Evolutionary conservation across 495 filamentous ascomycete genomes (phyloP).

Genomic region (Penicillium cosmopolitanum): DNA sequence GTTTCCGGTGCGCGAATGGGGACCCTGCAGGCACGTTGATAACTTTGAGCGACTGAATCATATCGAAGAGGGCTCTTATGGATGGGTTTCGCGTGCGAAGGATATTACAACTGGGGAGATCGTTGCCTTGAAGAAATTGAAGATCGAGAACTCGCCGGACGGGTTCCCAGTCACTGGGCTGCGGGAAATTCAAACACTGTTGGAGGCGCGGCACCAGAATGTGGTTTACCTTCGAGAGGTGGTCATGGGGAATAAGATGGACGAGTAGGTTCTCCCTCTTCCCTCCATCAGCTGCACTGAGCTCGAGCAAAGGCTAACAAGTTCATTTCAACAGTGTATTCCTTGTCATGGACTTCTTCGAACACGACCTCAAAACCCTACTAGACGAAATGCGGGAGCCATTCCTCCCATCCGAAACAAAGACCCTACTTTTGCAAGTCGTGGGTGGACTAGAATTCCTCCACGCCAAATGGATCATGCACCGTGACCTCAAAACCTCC

Average conservation of each 20-base stretch:
- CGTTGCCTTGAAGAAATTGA: conserved; percentile 92
- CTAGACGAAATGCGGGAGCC: conserved; percentile 93
- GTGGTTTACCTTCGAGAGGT: conserved; percentile 82
- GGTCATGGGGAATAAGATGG: conserved; percentile 78
- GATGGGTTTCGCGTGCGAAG: conserved; percentile 85
- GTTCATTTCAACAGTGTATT: conserved; percentile 65
- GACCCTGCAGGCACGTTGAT: conserved; percentile 78
- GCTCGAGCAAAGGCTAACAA: conserved; percentile 11
- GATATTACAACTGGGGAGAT: conserved; percentile 81
- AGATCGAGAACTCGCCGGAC: conserved; percentile 81
- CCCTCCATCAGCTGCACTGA: not conserved
- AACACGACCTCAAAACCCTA: conserved; percentile 95
- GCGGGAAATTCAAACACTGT: conserved; percentile 80
- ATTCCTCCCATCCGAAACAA: conserved; percentile 90
- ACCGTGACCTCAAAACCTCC: conserved; percentile 95
- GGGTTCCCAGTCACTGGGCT: conserved; percentile 93
- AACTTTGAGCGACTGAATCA: conserved; percentile 92
- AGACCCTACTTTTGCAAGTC: conserved; percentile 86
- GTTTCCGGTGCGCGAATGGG: conserved; percentile 71
- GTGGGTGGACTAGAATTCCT: conserved; percentile 81
- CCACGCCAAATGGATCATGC: conserved; percentile 89
- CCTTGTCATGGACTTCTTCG: conserved; percentile 96
- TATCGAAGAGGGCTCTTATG: conserved; percentile 97
- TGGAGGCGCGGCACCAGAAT: conserved; percentile 69
- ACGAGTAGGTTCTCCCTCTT: conserved; percentile 61